Percentiles rank a stretch among this genome's conserved stretches.
Conservation (phyloP, 2,329 filamentous ascomycete species). For the Diplodia sapinea region DNA sequence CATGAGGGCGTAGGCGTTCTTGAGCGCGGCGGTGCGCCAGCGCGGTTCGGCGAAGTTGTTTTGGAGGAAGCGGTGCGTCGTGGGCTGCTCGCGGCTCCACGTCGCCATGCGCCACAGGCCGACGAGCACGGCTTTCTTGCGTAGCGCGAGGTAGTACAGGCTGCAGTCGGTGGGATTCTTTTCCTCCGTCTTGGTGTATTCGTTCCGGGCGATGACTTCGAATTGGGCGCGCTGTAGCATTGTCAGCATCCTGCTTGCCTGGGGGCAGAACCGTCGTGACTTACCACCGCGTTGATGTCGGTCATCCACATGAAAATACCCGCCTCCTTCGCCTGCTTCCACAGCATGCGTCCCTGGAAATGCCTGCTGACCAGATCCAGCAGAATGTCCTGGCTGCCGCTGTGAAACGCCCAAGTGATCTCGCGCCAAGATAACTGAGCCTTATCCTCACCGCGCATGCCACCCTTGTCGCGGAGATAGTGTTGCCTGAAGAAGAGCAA, state of each 20-base stretch:
- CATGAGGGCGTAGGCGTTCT: constrained; percentile 95
- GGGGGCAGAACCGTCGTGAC: constrained; percentile 40
- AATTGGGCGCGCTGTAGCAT: constrained; percentile 71
- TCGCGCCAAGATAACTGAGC: constrained; percentile 73
- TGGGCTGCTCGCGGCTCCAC: constrained; percentile 84
- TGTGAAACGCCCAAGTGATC: constrained; percentile 85
- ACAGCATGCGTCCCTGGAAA: constrained; percentile 78
- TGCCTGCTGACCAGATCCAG: constrained; percentile 81
- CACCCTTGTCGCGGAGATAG: constrained; percentile 61
- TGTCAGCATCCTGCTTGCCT: background rate
- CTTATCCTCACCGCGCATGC: constrained; percentile 53
- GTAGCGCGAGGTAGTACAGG: constrained; percentile 86
- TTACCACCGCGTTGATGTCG: constrained; percentile 75
- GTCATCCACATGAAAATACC: constrained; percentile 96
- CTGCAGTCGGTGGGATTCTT: constrained; percentile 92
- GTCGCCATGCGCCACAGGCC: constrained; percentile 93
- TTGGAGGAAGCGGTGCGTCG: constrained; percentile 79
- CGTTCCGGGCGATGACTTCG: constrained; percentile 87
- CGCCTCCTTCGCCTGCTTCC: constrained; percentile 83
- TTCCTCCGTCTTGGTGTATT: constrained; percentile 85
- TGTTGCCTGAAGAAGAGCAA: constrained; percentile 87
- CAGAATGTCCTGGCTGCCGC: constrained; percentile 85
- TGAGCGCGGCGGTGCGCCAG: constrained; percentile 88
- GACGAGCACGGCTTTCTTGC: constrained; percentile 87
- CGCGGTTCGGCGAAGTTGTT: constrained; percentile 88